Percentiles rank a stretch among this genome's conserved stretches.
Conservation (phyloP, 352 stramenopile genomes). For the Lagenidium sp. region DNA sequence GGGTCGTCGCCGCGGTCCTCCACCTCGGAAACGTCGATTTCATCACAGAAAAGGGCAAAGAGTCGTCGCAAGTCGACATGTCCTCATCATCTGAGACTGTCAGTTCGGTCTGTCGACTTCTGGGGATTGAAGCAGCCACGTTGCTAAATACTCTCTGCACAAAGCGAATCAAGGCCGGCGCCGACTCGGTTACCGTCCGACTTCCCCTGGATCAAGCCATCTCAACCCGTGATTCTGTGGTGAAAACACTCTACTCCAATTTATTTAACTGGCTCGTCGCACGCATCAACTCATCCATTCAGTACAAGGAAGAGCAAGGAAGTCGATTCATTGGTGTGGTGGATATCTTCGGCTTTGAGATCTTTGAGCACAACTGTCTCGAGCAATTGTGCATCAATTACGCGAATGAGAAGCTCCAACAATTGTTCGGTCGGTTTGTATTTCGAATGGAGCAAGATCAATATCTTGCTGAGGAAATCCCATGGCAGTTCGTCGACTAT, state of each 20-base stretch:
- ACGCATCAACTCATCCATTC: slow-evolving; percentile 89
- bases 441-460: slow-evolving; percentile 84
- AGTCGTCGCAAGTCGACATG: slow-evolving; percentile 52
- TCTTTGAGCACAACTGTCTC: slow-evolving; percentile 89
- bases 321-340: slow-evolving; percentile 86
- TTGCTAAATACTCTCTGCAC: slow-evolving; percentile 58
- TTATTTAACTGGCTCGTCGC: slow-evolving; percentile 93
- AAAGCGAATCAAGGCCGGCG: slow-evolving; percentile 72
- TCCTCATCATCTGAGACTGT: slow-evolving; percentile 42
- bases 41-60: slow-evolving; percentile 51
- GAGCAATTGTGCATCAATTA: slow-evolving; percentile 88
- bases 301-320: slow-evolving; percentile 59
- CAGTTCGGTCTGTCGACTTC: slow-evolving; percentile 66
- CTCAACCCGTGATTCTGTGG: slow-evolving; percentile 75
- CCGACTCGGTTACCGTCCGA: slow-evolving; percentile 67
- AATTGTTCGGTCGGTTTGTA: slow-evolving; percentile 73
- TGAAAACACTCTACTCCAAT: slow-evolving; percentile 84
- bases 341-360: slow-evolving; percentile 90
- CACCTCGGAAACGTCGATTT: slow-evolving; percentile 86
- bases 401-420: slow-evolving; percentile 84
- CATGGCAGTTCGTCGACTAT: slow-evolving; percentile 86
- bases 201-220: slow-evolving; percentile 56
- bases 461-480: slow-evolving; percentile 78
- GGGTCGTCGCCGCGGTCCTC: slow-evolving; percentile 76
- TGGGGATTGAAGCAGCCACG: slow-evolving; percentile 52